These are phyloP conservation scores for Coemansia sp. DNA, from an alignment of 192 early-diverging fungal genomes.

Conservation along the genomic window DNA sequence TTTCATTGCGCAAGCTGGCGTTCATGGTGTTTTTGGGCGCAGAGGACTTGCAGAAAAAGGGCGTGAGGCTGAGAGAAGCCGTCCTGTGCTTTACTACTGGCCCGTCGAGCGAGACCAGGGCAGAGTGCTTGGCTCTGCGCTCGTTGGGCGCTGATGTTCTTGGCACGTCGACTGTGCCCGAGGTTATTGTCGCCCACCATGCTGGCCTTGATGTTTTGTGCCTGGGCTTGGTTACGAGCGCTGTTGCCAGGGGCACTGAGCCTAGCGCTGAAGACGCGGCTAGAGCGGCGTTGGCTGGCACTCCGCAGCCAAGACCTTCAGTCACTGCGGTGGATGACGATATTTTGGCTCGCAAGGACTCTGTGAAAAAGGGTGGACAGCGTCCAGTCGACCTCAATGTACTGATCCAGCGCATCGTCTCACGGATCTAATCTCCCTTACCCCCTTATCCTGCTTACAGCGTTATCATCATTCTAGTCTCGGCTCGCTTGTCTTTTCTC, in stretches of 20 bases:
- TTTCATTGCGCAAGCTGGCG: constrained; percentile 70
- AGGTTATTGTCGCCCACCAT: constrained; percentile 86
- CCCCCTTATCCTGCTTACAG: constrained; percentile 9
- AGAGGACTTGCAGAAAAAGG: constrained; percentile 30
- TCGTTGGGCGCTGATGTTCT: constrained; percentile 77
- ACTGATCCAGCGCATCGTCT: constrained; percentile 37
- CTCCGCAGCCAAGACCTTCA: constrained; percentile 16
- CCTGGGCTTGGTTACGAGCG: constrained; percentile 79
- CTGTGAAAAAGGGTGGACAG: constrained; percentile 50
- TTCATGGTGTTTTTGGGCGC: constrained; percentile 50
- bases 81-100: constrained; percentile 84
- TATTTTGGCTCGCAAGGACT: constrained; percentile 35
- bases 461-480: background rate
- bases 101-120: constrained; percentile 88
- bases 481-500: constrained; percentile 1
- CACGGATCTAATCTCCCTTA: constrained; percentile 24
- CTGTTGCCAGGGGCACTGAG: constrained; percentile 49
- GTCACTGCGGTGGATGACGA: constrained; percentile 30
- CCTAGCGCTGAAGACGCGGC: constrained; percentile 46
- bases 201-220: constrained; percentile 81
- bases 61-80: constrained; percentile 71
- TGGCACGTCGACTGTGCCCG: constrained; percentile 89
- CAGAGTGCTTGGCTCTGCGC: constrained; percentile 76
- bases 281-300: constrained; percentile 30
- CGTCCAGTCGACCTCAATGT: constrained; percentile 40